These are phyloP conservation scores for Tremella fuciformis DNA, from an alignment of 768 basidiomycete species.

Conservation along the genomic window DNA sequence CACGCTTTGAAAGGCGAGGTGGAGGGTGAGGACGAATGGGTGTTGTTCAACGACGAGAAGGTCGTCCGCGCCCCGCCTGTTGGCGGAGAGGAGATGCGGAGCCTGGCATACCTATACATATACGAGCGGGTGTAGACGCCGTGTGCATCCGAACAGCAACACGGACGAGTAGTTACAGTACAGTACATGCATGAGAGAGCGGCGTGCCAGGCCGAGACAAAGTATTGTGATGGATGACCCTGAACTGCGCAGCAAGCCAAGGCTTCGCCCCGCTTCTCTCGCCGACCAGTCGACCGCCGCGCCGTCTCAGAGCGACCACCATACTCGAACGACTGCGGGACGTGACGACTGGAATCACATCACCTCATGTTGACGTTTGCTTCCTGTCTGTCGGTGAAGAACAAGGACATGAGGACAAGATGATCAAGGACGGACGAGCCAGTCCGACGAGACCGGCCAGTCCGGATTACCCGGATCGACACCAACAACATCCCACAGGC, in stretches of 20 bases:
- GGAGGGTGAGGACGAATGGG: constrained; percentile 63
- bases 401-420: too few relatives aligned
- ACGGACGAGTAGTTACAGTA: constrained; percentile 1
- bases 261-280: too few relatives aligned
- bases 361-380: too few relatives aligned
- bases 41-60: constrained; percentile 94
- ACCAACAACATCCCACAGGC: too few relatives aligned
- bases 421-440: too few relatives aligned
- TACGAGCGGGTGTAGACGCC: constrained; percentile 64
- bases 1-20: constrained; percentile 68
- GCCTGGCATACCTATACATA: constrained; percentile 87
- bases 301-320: too few relatives aligned
- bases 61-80: constrained; percentile 82
- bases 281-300: too few relatives aligned
- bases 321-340: too few relatives aligned
- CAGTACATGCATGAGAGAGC: background rate
- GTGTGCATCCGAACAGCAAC: background rate
- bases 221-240: background rate
- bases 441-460: too few relatives aligned
- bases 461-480: too few relatives aligned
- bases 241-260: constrained; percentile 5
- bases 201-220: background rate
- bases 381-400: too few relatives aligned
- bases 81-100: constrained; percentile 75
- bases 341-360: too few relatives aligned